phyloP scores from a whole-genome alignment of 441 rosid genomes.

The Eruca vesicaria region DNA sequence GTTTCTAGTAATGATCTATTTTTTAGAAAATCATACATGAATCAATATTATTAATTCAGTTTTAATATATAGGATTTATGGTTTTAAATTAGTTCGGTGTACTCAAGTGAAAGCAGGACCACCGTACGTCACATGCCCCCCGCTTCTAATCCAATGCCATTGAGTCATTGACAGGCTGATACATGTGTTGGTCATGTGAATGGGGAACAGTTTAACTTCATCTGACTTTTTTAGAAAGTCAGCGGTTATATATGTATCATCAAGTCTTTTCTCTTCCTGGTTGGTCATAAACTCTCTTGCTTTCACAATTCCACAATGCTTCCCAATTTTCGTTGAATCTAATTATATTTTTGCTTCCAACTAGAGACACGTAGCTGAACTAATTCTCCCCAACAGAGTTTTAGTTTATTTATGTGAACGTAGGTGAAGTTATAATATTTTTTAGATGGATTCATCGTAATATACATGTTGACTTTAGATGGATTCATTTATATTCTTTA shows the following conservation, averaged over 20 bases:
- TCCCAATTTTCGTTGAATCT: not conserved
- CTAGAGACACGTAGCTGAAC: not conserved
- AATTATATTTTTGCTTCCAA: not conserved
- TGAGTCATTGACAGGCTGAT: conserved; percentile 14
- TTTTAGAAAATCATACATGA: too few relatives aligned
- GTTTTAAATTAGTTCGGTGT: not conserved
- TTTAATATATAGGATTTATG: too few relatives aligned
- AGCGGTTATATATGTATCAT: conserved; percentile 15
- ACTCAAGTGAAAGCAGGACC: conserved; percentile 20
- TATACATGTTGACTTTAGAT: not conserved
- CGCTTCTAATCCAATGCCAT: conserved; percentile 21
- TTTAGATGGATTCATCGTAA: not conserved
- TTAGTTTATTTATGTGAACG: not conserved
- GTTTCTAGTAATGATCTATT: too few relatives aligned
- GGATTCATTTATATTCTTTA: too few relatives aligned
- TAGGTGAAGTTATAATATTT: not conserved
- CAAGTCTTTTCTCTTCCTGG: conserved; percentile 11
- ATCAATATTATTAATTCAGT: too few relatives aligned
- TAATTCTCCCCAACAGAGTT: not conserved
- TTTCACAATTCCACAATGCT: conserved; percentile 2
- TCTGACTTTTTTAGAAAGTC: conserved; percentile 18
- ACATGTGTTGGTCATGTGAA: conserved; percentile 30
- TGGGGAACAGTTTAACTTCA: conserved; percentile 19
- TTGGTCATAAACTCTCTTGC: conserved; percentile 15
- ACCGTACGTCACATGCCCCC: conserved; percentile 13